Conservation (phyloP, 176 grass and related monocot species). For the Bonia amplexicaulis region DNA sequence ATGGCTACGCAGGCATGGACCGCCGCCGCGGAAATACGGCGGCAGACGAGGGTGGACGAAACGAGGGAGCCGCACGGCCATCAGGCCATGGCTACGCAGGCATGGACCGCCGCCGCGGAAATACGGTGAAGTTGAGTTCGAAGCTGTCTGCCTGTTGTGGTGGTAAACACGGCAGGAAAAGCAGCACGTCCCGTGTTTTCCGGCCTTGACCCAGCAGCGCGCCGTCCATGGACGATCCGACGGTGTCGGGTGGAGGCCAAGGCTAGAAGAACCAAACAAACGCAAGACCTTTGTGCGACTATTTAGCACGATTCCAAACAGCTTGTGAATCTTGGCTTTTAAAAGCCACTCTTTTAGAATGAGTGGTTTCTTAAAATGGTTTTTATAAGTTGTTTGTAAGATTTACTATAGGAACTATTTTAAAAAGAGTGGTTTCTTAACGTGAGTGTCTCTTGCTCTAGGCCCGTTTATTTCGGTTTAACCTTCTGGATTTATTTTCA, state of each 20-base stretch:
- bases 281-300: background rate
- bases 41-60: background rate
- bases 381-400: too few relatives aligned
- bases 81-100: too few relatives aligned
- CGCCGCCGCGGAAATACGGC: background rate
- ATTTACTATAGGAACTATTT: too few relatives aligned
- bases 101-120: background rate
- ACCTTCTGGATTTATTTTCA: too few relatives aligned
- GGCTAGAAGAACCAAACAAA: background rate
- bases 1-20: background rate
- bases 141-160: conserved; percentile 21
- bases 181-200: conserved; percentile 44
- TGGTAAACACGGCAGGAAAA: background rate
- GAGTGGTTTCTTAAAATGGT: too few relatives aligned
- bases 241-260: conserved; percentile 15
- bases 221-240: conserved; percentile 10
- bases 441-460: fast-evolving
- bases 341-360: too few relatives aligned
- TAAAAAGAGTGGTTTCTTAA: too few relatives aligned
- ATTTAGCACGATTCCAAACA: too few relatives aligned
- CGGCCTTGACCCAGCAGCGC: conserved; percentile 35
- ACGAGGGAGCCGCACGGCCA: background rate
- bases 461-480: too few relatives aligned
- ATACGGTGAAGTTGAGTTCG: background rate
- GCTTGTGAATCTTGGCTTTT: too few relatives aligned